Base-by-base conservation (phyloP, 164 flowering plant genomes). In the Malania oleifera region DNA sequence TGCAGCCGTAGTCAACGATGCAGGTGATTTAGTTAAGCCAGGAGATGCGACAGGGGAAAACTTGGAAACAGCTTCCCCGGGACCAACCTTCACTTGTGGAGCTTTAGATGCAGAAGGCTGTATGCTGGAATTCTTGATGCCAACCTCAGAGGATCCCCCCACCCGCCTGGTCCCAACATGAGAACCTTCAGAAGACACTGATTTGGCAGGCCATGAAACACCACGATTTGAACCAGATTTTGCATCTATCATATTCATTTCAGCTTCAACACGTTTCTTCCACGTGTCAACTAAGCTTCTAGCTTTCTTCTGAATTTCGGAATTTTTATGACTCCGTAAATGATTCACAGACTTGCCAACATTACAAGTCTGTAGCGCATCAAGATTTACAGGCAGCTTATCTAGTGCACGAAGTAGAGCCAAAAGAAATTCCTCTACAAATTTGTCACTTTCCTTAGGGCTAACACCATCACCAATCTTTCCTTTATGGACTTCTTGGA, bases 381-480 rank as follows among this genome's bases (percentile, higher is more conserved):
- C 75, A 58, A 92, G 91, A 73, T 89, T 81, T 2, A 90, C 87
- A 40, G 98, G 98, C 34, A 92, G 75, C 67, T 86, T 92, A 70
- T 90, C 95, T 39, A 92, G 87, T 14, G 98, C 97, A 40, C 86
- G 83, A 69, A 93, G 99, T 63, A 84, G 69, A 65, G 80, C 79
- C 60, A 90, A 65, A 23, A 90, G 89, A 62, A 93, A 85, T 19
- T 93, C 97, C 60, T 93, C 99, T 54, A 79, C 76, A 37, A 78
- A 66, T 66, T 77, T 82, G 63, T 87, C 91, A 79, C 67, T 60
- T 18, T 87, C 95, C 64, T 78, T 92, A 40, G 72, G 70, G 66
- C 75, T 72, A 70, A 61, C 68, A 63, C 72, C 73, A 77, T 80
- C 87, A 58, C 84, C 82, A 61, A 78, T 62, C 70, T 85, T 89